Conservation (phyloP, 164 flowering plant genomes). For the Hamamelis virginiana region DNA sequence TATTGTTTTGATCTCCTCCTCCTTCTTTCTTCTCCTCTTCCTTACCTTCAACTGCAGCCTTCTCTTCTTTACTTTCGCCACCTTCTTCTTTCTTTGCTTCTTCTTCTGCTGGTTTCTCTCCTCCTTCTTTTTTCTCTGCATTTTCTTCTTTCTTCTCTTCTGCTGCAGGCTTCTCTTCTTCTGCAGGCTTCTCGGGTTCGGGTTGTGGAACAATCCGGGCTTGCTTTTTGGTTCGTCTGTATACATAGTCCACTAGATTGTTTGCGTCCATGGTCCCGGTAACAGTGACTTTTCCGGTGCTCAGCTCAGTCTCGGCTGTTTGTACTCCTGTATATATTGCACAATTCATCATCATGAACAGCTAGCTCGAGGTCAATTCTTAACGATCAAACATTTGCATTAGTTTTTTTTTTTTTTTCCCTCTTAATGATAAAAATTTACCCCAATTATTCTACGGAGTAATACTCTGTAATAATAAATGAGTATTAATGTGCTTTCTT, state of each 20-base stretch:
- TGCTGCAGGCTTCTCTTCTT: conserved; percentile 30
- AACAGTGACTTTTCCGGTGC: conserved; percentile 69
- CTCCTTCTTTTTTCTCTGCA: conserved; percentile 34
- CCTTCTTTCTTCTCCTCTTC: conserved; percentile 20
- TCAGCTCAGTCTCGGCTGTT: conserved; percentile 64
- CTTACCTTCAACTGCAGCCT: conserved; percentile 12
- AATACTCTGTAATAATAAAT: too few relatives aligned
- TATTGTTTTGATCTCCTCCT: conserved; percentile 9
- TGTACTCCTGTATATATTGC: conserved; percentile 56
- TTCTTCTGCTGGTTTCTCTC: conserved; percentile 21
- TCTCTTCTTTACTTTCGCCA: conserved; percentile 5
- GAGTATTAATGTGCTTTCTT: too few relatives aligned
- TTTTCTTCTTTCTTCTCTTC: conserved; percentile 27
- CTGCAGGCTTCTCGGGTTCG: conserved; percentile 35
- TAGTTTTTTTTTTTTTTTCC: too few relatives aligned
- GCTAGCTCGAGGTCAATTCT: too few relatives aligned
- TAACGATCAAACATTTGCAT: too few relatives aligned
- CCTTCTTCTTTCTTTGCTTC: conserved; percentile 19
- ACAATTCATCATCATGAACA: too few relatives aligned
- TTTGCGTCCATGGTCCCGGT: conserved; percentile 89
- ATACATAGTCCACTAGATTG: conserved; percentile 76
- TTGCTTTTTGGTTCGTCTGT: conserved; percentile 75
- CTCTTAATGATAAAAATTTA: too few relatives aligned
- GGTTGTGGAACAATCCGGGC: conserved; percentile 78
- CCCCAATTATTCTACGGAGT: too few relatives aligned